phyloP scores from a whole-genome alignment of 768 basidiomycete species.

The Hericium coralloides region DNA sequence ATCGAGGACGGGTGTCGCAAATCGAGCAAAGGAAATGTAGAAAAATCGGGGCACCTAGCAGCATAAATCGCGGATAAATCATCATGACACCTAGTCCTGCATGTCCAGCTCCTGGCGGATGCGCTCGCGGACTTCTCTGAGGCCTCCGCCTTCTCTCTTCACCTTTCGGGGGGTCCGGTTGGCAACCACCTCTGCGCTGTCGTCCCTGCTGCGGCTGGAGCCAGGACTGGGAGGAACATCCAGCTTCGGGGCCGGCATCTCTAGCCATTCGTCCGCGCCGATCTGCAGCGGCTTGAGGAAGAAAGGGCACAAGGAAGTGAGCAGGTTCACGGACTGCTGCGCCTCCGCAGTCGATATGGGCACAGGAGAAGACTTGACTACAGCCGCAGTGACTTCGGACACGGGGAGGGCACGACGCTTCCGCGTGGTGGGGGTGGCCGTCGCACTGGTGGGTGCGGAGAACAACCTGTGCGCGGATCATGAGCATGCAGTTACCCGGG shows the following conservation, averaged over 20 bases:
- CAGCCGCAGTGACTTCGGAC: slow-evolving; percentile 55
- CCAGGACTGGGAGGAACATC: slow-evolving; percentile 42
- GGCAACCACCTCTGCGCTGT: slow-evolving; percentile 52
- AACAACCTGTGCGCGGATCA: slow-evolving; percentile 46
- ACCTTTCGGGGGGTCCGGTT: slow-evolving; percentile 67
- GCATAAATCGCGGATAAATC: background rate
- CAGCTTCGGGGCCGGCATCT: slow-evolving; percentile 42
- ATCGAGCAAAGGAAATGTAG: slow-evolving; percentile 4
- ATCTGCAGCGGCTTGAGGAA: slow-evolving; percentile 62
- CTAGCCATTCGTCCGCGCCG: slow-evolving; percentile 44
- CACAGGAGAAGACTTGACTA: slow-evolving; percentile 75
- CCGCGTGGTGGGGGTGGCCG: slow-evolving; percentile 45
- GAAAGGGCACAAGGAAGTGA: slow-evolving; percentile 69
- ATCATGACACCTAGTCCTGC: slow-evolving; percentile 33
- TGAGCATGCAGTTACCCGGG: background rate
- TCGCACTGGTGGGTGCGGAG: slow-evolving; percentile 47
- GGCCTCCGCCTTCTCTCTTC: slow-evolving; percentile 60
- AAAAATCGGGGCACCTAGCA: background rate
- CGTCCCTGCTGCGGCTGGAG: slow-evolving; percentile 34
- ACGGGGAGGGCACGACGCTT: slow-evolving; percentile 65
- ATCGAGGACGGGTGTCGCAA: slow-evolving; percentile 13
- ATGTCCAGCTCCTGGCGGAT: slow-evolving; percentile 72
- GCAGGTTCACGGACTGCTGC: slow-evolving; percentile 58
- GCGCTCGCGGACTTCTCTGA: slow-evolving; percentile 75
- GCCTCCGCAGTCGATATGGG: slow-evolving; percentile 75